Conservation (phyloP, 345 rosid species). For the Geranium rotundifolium region DNA sequence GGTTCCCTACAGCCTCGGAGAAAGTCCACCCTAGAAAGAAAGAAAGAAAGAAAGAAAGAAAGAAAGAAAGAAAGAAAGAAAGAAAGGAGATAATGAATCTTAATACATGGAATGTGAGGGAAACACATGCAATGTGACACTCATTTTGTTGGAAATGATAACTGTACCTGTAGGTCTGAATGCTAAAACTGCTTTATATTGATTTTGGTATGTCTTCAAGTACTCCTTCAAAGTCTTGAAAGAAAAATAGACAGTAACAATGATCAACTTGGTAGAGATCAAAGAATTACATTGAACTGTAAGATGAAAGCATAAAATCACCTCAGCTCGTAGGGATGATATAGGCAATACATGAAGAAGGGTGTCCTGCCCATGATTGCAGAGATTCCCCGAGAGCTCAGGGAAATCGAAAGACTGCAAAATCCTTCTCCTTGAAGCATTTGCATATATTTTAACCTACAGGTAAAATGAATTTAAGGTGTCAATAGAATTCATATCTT, state of each 20-base stretch:
- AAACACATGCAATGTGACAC: no score
- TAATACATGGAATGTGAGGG: no score
- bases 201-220: constrained; percentile 33
- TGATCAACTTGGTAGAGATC: neutral
- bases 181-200: constrained; percentile 46
- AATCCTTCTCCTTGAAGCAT: constrained; percentile 48
- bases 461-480: neutral
- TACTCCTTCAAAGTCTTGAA: constrained; percentile 42
- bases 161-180: constrained; percentile 67
- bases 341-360: constrained; percentile 66
- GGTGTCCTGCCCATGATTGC: constrained; percentile 48
- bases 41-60: neutral
- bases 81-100: no score
- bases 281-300: neutral
- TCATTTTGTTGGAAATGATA: no score
- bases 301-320: constrained; percentile 9
- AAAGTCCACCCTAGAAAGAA: constrained; percentile 59
- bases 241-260: constrained; percentile 2
- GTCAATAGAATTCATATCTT: neutral
- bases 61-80: no score
- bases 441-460: constrained; percentile 58
- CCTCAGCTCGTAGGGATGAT: constrained; percentile 53
- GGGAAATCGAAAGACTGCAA: constrained; percentile 59
- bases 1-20: constrained; percentile 46
- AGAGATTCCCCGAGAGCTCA: constrained; percentile 48